These are phyloP conservation scores for Vigna nakashimae DNA, from an alignment of 306 rosid species.

Conservation along the genomic window DNA sequence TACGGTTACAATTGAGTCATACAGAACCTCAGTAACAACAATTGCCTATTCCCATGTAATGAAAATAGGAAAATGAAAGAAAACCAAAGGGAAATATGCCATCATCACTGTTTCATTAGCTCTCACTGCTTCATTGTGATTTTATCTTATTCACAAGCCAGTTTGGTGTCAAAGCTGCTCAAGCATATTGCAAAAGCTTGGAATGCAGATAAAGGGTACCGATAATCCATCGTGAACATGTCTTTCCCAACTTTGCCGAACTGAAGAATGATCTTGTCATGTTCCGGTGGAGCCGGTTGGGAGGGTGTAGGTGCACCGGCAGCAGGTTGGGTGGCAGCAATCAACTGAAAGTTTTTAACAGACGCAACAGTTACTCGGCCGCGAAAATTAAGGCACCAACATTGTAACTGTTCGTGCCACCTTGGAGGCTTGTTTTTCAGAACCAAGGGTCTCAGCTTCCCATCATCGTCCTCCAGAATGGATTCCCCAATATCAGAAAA, in stretches of 20 bases:
- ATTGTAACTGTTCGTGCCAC: constrained; percentile 89
- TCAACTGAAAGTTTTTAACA: constrained; percentile 86
- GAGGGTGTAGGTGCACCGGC: constrained; percentile 66
- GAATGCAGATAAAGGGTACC: constrained; percentile 85
- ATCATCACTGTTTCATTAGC: constrained; percentile 39
- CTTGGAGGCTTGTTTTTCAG: constrained; percentile 93
- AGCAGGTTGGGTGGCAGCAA: constrained; percentile 75
- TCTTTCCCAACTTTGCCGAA: constrained; percentile 89
- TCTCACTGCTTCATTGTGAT: constrained; percentile 34
- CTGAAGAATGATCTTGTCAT: constrained; percentile 81
- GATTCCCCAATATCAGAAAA: constrained; percentile 73
- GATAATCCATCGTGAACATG: constrained; percentile 91
- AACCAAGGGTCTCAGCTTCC: constrained; percentile 67
- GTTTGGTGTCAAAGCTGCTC: constrained; percentile 88
- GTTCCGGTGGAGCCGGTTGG: constrained; percentile 76
- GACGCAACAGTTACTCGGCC: constrained; percentile 90
- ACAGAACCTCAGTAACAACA: constrained; percentile 47
- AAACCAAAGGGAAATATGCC: constrained; percentile 32
- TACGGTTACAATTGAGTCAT: constrained; percentile 49
- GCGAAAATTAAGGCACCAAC: constrained; percentile 91
- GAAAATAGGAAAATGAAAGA: background rate
- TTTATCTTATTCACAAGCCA: constrained; percentile 83
- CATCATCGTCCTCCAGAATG: constrained; percentile 57
- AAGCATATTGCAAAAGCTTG: constrained; percentile 91
- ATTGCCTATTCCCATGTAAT: constrained; percentile 51